Evolutionary conservation across 176 grass and related monocot species (phyloP).

Genomic region (Leersia perrieri): DNA sequence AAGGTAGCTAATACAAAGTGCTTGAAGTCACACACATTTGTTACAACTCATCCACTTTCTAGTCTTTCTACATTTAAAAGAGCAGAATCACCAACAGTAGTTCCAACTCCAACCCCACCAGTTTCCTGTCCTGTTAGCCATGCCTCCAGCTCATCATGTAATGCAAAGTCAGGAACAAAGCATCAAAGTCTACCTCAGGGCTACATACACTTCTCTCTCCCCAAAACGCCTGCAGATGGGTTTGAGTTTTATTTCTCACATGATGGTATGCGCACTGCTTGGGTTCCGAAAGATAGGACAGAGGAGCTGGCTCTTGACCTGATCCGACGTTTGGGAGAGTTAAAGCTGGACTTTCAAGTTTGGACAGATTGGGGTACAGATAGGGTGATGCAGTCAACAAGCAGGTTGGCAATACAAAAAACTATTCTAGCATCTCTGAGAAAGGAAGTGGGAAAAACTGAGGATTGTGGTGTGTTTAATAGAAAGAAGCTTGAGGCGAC

Average conservation of each 20-base stretch:
- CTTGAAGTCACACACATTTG: conserved; percentile 2
- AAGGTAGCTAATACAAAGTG: conserved; percentile 15
- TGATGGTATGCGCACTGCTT: conserved; percentile 29
- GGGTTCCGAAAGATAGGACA: conserved; percentile 37
- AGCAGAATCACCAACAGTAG: background rate
- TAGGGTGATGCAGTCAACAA: conserved; percentile 41
- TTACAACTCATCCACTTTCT: background rate
- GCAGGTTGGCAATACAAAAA: conserved; percentile 24
- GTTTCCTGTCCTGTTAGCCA: conserved; percentile 23
- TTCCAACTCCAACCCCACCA: conserved; percentile 20
- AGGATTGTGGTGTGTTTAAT: conserved; percentile 22
- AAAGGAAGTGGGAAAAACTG: conserved; percentile 18
- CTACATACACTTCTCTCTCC: conserved; percentile 20
- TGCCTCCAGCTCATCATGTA: conserved; percentile 23
- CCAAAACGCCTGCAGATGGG: conserved; percentile 25
- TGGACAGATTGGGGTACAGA: conserved; percentile 42
- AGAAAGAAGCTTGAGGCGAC: conserved; percentile 38
- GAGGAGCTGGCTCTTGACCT: conserved; percentile 34
- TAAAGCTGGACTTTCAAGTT: conserved; percentile 32
- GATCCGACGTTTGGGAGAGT: conserved; percentile 28
- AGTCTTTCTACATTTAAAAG: background rate
- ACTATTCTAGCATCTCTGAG: conserved; percentile 18
- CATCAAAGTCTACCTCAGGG: background rate
- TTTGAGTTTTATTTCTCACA: conserved; percentile 36
- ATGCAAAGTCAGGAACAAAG: conserved; percentile 1